Base-by-base conservation (phyloP, 164 flowering plant genomes). In the Annona cherimola region DNA sequence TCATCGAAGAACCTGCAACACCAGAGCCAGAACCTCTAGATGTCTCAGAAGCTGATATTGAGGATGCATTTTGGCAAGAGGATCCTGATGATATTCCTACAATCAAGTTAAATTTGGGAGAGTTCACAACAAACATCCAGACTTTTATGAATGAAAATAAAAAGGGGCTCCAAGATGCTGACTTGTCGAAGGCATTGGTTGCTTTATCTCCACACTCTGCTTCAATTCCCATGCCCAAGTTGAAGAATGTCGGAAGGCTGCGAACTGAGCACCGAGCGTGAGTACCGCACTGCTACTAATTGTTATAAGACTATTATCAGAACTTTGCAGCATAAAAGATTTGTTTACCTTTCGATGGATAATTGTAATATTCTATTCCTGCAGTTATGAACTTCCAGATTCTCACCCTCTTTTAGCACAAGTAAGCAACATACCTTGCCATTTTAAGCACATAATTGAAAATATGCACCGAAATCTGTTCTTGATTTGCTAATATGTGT, bases 311-410 rank as follows among this genome's bases (percentile, higher is more conserved):
- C 18, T 11, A 6, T 61, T 19, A 3, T 61, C 19, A 61, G 3
- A 16, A 8, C 57, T 3, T 16, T 8, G 57, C 14, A 50, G 14
- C 57, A 50, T 11, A 9, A 50, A 7, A 50, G 3, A 50, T 50
- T 2, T 50, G 9, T 50, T 35, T 63, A 40, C 9, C 26, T 35
- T 26, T 7, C 12, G 20, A 11, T 61, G 2, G 57, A 19, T 55
- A 20, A 70, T 79, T 71, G 77, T 70, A 41, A 18, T 55, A 44
- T 77, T 55, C 39, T 61, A 40, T 76, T 26, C 39, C 55, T 89
- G 83, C 95, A 96, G 99, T 63, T 96, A 96, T 69, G 98, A 96
- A 81, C 91, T 96, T 73, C 98, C 98, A 78, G 99, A 96, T 76
- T 79, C 86, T 6, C 99, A 96, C 77, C 95, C 93, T 71, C 97